These are phyloP conservation scores for Phytophthora sansomeana DNA, from an alignment of 352 stramenopile genomes.

Conservation along the genomic window DNA sequence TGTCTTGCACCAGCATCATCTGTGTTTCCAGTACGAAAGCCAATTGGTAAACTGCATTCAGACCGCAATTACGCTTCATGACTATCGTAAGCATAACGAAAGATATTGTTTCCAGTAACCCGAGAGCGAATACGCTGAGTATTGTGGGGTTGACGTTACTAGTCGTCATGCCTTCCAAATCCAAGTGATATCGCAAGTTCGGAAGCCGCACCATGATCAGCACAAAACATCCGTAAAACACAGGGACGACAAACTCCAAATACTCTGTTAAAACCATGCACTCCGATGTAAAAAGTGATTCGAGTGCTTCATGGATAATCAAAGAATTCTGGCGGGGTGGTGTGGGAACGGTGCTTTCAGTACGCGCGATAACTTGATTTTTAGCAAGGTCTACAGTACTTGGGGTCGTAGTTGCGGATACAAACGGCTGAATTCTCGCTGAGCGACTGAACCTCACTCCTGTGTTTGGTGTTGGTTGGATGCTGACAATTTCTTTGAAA, in stretches of 20 bases:
- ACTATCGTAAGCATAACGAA: slow-evolving; percentile 13
- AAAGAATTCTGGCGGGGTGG: neutral
- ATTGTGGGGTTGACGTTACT: neutral
- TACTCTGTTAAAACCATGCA: slow-evolving; percentile 47
- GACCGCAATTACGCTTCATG: slow-evolving; percentile 7
- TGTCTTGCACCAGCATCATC: slow-evolving; percentile 34
- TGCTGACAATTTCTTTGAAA: neutral
- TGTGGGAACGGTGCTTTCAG: neutral
- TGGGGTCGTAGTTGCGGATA: too few species aligned
- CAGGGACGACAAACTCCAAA: slow-evolving; percentile 43
- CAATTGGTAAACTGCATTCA: slow-evolving; percentile 31
- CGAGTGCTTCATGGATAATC: slow-evolving; percentile 8
- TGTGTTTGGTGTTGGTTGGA: neutral
- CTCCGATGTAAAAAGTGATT: slow-evolving; percentile 41
- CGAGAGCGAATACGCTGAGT: slow-evolving; percentile 20
- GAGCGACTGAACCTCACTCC: neutral
- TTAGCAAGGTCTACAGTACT: neutral
- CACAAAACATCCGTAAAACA: slow-evolving; percentile 35
- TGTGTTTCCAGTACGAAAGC: slow-evolving; percentile 48
- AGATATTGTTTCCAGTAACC: slow-evolving; percentile 25
- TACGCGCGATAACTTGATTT: neutral
- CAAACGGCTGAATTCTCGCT: neutral
- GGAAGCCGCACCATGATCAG: slow-evolving; percentile 25
- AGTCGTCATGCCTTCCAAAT: slow-evolving; percentile 1
- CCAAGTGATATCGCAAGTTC: slow-evolving; percentile 19